phyloP scores from a whole-genome alignment of 352 stramenopile genomes.

The Globisporangium acanthophoron region DNA sequence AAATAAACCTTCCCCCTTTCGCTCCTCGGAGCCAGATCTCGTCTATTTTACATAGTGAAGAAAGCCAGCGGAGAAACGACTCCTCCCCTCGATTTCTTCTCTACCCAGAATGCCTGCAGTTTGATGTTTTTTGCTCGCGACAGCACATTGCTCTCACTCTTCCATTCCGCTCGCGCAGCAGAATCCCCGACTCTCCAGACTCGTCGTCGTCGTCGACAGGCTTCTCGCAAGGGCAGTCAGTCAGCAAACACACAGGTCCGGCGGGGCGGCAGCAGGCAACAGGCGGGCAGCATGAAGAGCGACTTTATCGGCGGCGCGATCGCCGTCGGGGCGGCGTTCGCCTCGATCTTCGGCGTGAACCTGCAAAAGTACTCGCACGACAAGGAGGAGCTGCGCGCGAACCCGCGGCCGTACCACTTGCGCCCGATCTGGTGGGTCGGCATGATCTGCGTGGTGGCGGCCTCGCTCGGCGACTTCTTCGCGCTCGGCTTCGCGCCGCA shows the following conservation, averaged over 20 bases:
- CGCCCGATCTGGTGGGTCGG: conserved; percentile 87
- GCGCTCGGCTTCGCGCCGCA: conserved; percentile 85
- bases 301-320: conserved; percentile 76
- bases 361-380: conserved; percentile 90
- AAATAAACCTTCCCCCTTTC: background rate
- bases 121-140: too few relatives aligned
- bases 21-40: background rate
- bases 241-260: background rate
- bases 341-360: conserved; percentile 89
- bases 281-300: conserved; percentile 41
- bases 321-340: conserved; percentile 62
- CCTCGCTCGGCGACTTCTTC: conserved; percentile 81
- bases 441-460: conserved; percentile 80
- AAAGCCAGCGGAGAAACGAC: background rate
- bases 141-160: background rate
- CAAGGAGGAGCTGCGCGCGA: conserved; percentile 67
- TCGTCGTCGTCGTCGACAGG: background rate
- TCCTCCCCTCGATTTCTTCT: background rate
- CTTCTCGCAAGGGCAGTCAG: too few relatives aligned
- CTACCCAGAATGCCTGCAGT: too few relatives aligned
- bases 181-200: background rate
- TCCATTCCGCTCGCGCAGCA: background rate
- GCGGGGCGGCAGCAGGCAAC: too few relatives aligned
- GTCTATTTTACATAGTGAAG: background rate
- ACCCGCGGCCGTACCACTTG: conserved; percentile 70